Base-by-base conservation (phyloP, 1,139 yeast species). In the Ogataea hybrid region DNA sequence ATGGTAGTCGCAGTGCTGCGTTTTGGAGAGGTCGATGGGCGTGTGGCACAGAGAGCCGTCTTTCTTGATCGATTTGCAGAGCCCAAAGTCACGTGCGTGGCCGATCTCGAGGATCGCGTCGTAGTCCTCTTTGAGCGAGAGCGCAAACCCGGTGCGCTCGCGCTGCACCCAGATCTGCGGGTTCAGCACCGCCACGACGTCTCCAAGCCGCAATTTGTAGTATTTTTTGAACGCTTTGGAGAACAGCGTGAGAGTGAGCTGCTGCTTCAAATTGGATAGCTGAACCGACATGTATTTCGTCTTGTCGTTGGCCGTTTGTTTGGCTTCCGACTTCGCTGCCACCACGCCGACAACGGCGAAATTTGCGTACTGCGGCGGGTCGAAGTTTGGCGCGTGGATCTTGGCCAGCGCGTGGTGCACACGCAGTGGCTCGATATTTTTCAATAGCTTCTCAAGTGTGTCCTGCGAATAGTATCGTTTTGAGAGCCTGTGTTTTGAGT, bases 261-360 rank as follows among this genome's bases (percentile, higher is more conserved):
- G 74, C 43, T 69, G 68, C 34, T 70, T 68, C 52, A 89, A 81
- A 58, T 85, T 87, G 0, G 96, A 86, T 2, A 92, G 54, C 1
- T 77, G 72, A 7, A 90, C 47, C 49, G 75, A 76, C 53, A 86
- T 67, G 54, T 70, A 90, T 54, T 80, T 85, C 6, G 70, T 63
- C 14, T 58, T 59, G 4, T 67, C 65, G 35, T 71, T 67, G 15
- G 66, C 56, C 0, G 79, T 64, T n/a, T 65, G 58, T 48, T 69
- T 71, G 1, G 84, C 71, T 6, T 71, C 75, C 4, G 79, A 67
- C 56, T 88, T 89, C 25, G 62, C 58, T 5, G 79, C 68, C 0
- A 90, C 68, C 7, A 85, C 71, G 1, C 95, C 97, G 18, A 82
- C 58, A 8, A 84, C 73, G 17, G 84, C 81, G 84, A 87, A 89